Base-by-base conservation (phyloP, 2,329 filamentous ascomycete species). In the Microsporum canis region DNA sequence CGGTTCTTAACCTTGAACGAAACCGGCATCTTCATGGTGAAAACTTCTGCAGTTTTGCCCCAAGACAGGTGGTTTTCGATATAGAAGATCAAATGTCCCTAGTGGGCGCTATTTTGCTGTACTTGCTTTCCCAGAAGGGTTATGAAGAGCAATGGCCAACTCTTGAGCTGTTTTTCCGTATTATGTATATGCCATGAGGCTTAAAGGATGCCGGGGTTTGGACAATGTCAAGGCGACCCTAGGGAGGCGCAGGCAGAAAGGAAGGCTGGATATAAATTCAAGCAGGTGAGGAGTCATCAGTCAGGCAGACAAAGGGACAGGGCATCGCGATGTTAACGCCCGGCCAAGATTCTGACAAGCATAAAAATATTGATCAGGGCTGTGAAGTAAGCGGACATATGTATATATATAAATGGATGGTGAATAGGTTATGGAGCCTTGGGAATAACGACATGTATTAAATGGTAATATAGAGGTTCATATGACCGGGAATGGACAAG, bases 1-100 rank as follows among this genome's bases (percentile, higher is more conserved):
- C 64, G 63, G 57, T 65, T 64, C 49, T 65, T 65, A 10, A 65
- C 53, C 33, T 64, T 47, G 31, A 65, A 59, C 14, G 57, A 47
- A 56, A 64, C 57, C 5, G 63, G 64, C 38, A 60, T 61, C 59
- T 63, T 61, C 57, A 62, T 59, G 29, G 41, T 59, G 12, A 23
- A 27, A 10, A 33, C 41, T 43, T n/a, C n/a, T 47, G 43, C 43
- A 6, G 43, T 29, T 47, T 23, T 12, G 27, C n/a, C 43, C n/a
- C 6, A 17, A 47, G 43, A 17, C 23, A 29, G 23, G 7, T 12
- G 10, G 43, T 17, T 47, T 29, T 47, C 23, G 23, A 17, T 47
- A 27, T 27, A n/a, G 7, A 47, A 8, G 2, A 29, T 29, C 7
- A 27, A 29, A 17, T 47, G 7, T 43, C 39, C 39, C 17, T 6